Conservation (phyloP, 306 rosid genomes). For the Quercus bicolor region DNA sequence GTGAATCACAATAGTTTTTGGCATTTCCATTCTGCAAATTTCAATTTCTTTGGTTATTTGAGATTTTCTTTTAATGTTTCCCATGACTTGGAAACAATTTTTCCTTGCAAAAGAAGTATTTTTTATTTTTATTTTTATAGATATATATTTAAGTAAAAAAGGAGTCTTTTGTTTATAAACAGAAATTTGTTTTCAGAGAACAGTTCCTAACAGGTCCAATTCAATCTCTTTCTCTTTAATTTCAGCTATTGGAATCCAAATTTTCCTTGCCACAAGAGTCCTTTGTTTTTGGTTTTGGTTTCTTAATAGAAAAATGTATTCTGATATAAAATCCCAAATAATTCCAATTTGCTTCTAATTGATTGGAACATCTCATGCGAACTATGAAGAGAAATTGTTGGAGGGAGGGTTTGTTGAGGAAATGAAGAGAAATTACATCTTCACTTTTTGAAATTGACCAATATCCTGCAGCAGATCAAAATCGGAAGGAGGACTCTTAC, state of each 20-base stretch:
- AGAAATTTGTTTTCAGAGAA: too few relatives aligned
- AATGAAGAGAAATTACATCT: background rate
- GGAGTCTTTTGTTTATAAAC: too few relatives aligned
- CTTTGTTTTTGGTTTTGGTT: too few relatives aligned
- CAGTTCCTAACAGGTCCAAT: too few relatives aligned
- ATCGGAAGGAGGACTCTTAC: background rate
- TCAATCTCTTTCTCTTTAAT: background rate
- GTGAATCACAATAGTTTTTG: background rate
- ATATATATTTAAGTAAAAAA: too few relatives aligned
- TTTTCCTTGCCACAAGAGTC: too few relatives aligned
- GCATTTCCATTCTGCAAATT: background rate
- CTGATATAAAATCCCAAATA: too few relatives aligned
- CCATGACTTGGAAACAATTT: background rate
- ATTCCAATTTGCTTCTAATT: background rate
- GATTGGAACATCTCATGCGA: background rate
- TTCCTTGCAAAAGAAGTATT: background rate
- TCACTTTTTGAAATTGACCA: background rate
- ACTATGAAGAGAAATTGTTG: background rate
- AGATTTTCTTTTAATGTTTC: background rate
- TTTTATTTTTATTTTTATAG: too few relatives aligned
- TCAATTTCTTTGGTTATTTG: background rate
- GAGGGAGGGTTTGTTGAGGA: background rate
- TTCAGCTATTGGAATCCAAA: too few relatives aligned
- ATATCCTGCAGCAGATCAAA: background rate
- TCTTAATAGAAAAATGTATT: too few relatives aligned